Percentiles rank a stretch among this genome's conserved stretches.
Conservation (phyloP, 306 rosid genomes). For the Sophora flavescens region DNA sequence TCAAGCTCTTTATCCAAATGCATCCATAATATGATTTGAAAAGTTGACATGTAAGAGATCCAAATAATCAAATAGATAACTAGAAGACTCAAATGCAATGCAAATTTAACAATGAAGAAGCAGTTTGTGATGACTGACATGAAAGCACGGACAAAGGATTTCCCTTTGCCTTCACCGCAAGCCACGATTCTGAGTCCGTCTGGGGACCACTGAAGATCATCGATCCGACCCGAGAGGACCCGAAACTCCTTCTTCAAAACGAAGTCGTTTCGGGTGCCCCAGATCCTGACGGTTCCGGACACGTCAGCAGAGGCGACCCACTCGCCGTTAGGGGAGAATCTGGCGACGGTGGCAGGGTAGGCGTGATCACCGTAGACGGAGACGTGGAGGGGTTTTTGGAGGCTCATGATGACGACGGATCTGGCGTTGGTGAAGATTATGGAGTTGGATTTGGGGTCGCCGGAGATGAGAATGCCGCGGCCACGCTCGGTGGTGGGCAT, state of each 20-base stretch:
- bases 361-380: slow-evolving; percentile 91
- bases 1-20: too few species aligned
- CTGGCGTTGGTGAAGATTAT: slow-evolving; percentile 83
- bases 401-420: slow-evolving; percentile 80
- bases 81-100: background rate
- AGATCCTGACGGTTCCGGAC: slow-evolving; percentile 86
- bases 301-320: slow-evolving; percentile 96
- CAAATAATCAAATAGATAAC: background rate
- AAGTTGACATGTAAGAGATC: slow-evolving; percentile 13
- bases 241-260: slow-evolving; percentile 93
- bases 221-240: slow-evolving; percentile 90
- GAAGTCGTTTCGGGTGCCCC: slow-evolving; percentile 85
- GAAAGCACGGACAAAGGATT: slow-evolving; percentile 91
- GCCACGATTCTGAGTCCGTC: slow-evolving; percentile 92
- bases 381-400: slow-evolving; percentile 81
- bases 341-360: slow-evolving; percentile 84
- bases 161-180: slow-evolving; percentile 91
- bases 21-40: background rate
- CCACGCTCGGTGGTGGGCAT: slow-evolving; percentile 90
- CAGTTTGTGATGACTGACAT: slow-evolving; percentile 54
- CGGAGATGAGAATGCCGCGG: slow-evolving; percentile 91
- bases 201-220: slow-evolving; percentile 96
- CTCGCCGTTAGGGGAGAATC: slow-evolving; percentile 92
- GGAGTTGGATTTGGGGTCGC: slow-evolving; percentile 74
- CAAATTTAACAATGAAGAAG: too few species aligned